A percentile compares a stretch with the other conserved stretches of the same genome.
Conservation (phyloP, 148 eudicot genomes). For the Rhododendron vialii region DNA sequence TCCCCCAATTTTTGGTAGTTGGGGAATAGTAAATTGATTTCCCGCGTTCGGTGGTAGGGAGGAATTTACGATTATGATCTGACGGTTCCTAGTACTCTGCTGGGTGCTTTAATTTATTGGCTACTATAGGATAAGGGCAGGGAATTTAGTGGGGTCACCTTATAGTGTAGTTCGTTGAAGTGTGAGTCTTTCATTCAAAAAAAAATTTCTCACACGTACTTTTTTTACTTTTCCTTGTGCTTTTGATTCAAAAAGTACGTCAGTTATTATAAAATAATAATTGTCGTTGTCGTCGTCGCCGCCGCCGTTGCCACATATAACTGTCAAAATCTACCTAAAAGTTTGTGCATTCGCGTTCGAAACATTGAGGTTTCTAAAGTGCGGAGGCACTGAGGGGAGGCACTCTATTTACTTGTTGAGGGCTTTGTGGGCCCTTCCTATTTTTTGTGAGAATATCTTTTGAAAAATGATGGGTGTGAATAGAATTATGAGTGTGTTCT, state of each 20-base stretch:
- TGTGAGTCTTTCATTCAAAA: neutral
- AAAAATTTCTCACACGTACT: fast-evolving
- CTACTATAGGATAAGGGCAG: neutral
- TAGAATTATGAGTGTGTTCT: no score
- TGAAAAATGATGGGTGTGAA: no score
- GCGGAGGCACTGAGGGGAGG: neutral
- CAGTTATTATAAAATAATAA: neutral
- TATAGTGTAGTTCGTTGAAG: no score
- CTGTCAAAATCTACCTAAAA: neutral
- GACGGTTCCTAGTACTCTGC: neutral
- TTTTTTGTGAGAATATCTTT: neutral
- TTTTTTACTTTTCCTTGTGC: neutral
- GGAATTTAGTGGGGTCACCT: neutral
- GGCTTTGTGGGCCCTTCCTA: neutral
- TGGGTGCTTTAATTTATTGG: neutral
- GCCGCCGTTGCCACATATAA: neutral
- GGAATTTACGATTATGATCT: neutral
- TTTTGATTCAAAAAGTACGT: neutral
- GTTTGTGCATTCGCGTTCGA: neutral
- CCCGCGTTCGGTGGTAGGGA: neutral
- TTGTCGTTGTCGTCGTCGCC: neutral
- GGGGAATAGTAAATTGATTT: neutral
- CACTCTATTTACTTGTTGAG: neutral
- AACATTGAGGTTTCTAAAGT: neutral
- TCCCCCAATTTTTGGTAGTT: neutral